phyloP scores from a whole-genome alignment of 2,329 filamentous ascomycete genomes.

The Furcasterigmium sp. region DNA sequence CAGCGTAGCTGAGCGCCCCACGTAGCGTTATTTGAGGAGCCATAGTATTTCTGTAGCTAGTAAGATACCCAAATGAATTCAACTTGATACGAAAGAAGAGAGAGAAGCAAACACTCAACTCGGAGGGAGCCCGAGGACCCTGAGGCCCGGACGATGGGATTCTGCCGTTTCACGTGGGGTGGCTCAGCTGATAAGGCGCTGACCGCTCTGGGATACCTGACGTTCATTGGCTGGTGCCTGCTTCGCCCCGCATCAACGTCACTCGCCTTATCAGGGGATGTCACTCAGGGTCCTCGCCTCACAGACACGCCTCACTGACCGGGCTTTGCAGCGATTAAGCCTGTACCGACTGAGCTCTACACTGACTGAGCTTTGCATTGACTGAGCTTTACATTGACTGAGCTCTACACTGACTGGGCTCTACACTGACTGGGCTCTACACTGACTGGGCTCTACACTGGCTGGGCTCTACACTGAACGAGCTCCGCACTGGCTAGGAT shows the following conservation, averaged over 20 bases:
- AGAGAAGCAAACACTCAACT: not conserved
- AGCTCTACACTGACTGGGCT: too few species aligned
- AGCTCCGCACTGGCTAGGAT: too few species aligned
- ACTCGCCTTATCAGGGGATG: too few species aligned
- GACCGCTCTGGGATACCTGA: not conserved
- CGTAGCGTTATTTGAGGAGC: constrained; percentile 4
- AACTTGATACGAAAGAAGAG: not conserved
- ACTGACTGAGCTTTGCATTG: too few species aligned
- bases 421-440: too few species aligned
- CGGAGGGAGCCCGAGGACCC: not conserved
- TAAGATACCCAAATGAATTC: too few species aligned
- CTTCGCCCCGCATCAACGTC: not conserved
- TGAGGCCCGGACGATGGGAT: not conserved
- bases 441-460: too few species aligned
- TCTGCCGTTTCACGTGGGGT: not conserved
- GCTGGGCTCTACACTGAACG: too few species aligned
- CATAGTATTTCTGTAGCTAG: not conserved
- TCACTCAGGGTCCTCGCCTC: not conserved
- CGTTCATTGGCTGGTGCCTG: not conserved
- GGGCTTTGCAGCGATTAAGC: too few species aligned
- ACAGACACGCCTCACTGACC: too few species aligned
- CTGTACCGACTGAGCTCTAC: too few species aligned
- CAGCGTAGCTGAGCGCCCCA: constrained; percentile 2
- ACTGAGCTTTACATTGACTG: too few species aligned
- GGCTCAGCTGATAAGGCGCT: not conserved